Evolutionary conservation across 345 rosid genomes (phyloP).

Genomic region (Eucalyptus camaldulensis): DNA sequence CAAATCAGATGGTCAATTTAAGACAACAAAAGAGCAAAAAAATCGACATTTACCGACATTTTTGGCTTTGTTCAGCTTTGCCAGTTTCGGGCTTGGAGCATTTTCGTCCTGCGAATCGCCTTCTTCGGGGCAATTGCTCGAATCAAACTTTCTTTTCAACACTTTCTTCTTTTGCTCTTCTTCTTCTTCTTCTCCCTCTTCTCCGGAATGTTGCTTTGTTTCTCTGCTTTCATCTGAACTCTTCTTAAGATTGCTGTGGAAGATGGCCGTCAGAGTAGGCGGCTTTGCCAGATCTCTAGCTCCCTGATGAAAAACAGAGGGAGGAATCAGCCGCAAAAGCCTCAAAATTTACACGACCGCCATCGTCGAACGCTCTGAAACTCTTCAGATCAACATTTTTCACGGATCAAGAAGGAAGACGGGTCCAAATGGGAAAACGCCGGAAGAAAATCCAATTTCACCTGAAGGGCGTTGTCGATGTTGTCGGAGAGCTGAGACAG

Average conservation of each 20-base stretch:
- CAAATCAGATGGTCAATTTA: neutral
- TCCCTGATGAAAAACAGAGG: conserved; percentile 30
- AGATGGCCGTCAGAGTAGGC: conserved; percentile 63
- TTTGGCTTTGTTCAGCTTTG: conserved; percentile 54
- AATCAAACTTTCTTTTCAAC: conserved; percentile 55
- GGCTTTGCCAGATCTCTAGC: conserved; percentile 75
- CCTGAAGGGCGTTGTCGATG: conserved; percentile 87
- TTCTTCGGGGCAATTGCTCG: conserved; percentile 19
- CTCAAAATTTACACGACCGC: neutral
- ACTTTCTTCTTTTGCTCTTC: conserved; percentile 21
- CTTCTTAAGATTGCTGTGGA: conserved; percentile 27
- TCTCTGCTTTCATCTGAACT: neutral
- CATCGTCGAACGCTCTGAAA: neutral
- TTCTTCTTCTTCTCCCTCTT: neutral
- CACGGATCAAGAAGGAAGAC: too few relatives aligned
- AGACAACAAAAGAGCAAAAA: neutral
- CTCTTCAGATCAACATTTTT: neutral
- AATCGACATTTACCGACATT: conserved; percentile 25
- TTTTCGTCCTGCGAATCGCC: conserved; percentile 20
- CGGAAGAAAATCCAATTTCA: neutral
- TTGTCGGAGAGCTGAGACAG: conserved; percentile 72
- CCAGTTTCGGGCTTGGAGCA: conserved; percentile 20
- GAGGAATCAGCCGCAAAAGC: neutral
- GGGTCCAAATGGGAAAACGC: neutral
- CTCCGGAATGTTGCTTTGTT: conserved; percentile 10